Base-by-base conservation (phyloP, 2,329 filamentous ascomycete genomes). In the Epichloe brachyelytri region DNA sequence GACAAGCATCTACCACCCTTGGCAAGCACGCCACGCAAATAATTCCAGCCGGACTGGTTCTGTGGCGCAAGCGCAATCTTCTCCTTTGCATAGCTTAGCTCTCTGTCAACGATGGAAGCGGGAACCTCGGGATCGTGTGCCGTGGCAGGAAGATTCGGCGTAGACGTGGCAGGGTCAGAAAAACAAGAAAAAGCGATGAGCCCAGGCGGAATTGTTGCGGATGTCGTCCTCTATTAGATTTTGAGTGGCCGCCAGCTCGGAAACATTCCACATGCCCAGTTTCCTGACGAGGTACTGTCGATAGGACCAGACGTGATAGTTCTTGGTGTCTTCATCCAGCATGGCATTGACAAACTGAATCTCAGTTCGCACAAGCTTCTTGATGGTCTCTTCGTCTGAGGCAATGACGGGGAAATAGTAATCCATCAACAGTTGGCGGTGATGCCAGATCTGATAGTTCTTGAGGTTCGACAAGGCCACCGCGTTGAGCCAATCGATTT, bases 251-350 rank as follows among this genome's bases (percentile, higher is more conserved):
- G 73, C 68, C 19, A 94, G 72, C 73, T 98, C 82, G 46, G 75
- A 73, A 65, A 85, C 82, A 71, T 57, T 79, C 76, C 67, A 95
- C 74, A 71, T 85, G 64, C 81, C 83, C 75, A 85, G 68, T 62
- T 79, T 80, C 48, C 71, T 70, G 40, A 82, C 78, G 19, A 83
- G 67, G 62, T 79, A 82, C 65, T 95, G 88, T 53, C 93, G 78
- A 71, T 97, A 98, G 51, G 84, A 88, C 93, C 93, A 98, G 46
- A 97, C 93, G 65, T 98, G 93, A 66, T 98, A 97, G 72, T 98
- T 98, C 71, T 98, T 98, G 47, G 85, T 80, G 65, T 98, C 93
- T 59, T 86, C 77, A 40, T 76, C 78, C 50, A 98, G 83, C 79
- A 98, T 97, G 45, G 76, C 69, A 53, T 76, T 77, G 53, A 96